Evolutionary conservation across 495 filamentous ascomycete genomes (phyloP).

Genomic region (Neurospora cerealis): DNA sequence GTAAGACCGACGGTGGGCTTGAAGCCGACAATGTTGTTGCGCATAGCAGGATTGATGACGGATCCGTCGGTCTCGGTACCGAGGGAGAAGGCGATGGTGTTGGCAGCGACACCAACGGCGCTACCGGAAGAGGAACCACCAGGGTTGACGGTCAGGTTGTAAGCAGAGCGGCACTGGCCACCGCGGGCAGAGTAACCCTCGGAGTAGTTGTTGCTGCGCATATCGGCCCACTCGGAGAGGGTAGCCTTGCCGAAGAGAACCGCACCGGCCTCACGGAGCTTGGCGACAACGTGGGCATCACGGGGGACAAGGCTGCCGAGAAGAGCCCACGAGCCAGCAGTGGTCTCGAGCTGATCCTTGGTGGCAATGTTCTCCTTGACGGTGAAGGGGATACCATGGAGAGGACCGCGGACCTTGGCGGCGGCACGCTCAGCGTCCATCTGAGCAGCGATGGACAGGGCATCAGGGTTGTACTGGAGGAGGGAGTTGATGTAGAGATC

Average conservation of each 20-base stretch:
- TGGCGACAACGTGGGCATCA: constrained; percentile 51
- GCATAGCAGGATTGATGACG: constrained; percentile 60
- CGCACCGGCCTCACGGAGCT: constrained; percentile 54
- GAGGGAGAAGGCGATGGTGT: constrained; percentile 50
- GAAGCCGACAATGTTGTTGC: constrained; percentile 50
- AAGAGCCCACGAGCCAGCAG: constrained; percentile 41
- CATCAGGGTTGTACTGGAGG: constrained; percentile 53
- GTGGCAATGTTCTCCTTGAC: constrained; percentile 48
- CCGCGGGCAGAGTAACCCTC: constrained; percentile 59
- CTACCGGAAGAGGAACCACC: constrained; percentile 57
- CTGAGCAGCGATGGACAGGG: constrained; percentile 36
- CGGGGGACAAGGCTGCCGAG: constrained; percentile 54
- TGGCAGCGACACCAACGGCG: constrained; percentile 50
- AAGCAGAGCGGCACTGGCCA: constrained; percentile 55
- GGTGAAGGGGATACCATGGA: constrained; percentile 66
- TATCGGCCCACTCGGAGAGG: constrained; percentile 62
- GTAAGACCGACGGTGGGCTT: constrained; percentile 66
- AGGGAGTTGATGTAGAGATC: constrained; percentile 47
- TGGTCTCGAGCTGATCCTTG: constrained; percentile 38
- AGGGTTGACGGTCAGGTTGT: constrained; percentile 61
- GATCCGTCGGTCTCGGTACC: constrained; percentile 66
- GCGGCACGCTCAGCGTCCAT: constrained; percentile 49
- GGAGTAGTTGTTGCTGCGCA: constrained; percentile 60
- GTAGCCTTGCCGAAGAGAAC: constrained; percentile 60
- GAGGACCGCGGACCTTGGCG: constrained; percentile 45